Evolutionary conservation across 768 basidiomycete genomes (phyloP), one percentile per base, ranked within the genome.

Genomic region (Wakefieldia striispora): DNA sequence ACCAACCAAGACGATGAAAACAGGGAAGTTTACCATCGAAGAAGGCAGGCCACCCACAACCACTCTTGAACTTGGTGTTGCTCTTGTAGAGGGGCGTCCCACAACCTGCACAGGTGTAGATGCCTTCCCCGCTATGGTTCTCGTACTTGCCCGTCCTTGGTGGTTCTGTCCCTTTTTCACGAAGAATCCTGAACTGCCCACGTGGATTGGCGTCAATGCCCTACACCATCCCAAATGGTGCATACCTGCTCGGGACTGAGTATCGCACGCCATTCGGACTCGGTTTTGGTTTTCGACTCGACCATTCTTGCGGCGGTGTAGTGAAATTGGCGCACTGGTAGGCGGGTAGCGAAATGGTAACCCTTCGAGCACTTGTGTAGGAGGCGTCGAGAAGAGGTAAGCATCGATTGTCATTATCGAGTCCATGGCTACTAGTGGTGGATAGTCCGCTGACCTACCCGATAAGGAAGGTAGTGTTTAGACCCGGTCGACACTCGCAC

Each of bases 31-130:
- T 53, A 88, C 88, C 88, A 64, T 95, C 94, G 64, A 87, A 97
- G 78, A 97, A 97, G 1, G 94, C 91, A n/a, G 95, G 94, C 94
- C 94, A 97, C 20, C 94, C 94, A 61, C 91, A 95, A 8, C 92
- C 91, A 50, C 90, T 93, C 59, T 87, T 78, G 70, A 95, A 97
- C 71, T 97, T 97, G 56, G 91, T 93, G 23, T 75, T 75, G 61
- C 88, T 90, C 75, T 85, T 90, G 75, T 95, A 97, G 42, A 97
- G 71, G 1, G 92, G 86, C 3, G 90, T 82, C 31, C 75, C 76
- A 67, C 93, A 95, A 8, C 80, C 94, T 9, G 82, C 86, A 62
- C 93, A 95, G 38, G 70, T 59, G 63, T 94, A 95, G 1, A 84
- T 75, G 9, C 94, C 94, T 24, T 78, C 62, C 3, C 73, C 80